Conservation (phyloP, 148 eudicot genomes). For the Polygonum maritimum region DNA sequence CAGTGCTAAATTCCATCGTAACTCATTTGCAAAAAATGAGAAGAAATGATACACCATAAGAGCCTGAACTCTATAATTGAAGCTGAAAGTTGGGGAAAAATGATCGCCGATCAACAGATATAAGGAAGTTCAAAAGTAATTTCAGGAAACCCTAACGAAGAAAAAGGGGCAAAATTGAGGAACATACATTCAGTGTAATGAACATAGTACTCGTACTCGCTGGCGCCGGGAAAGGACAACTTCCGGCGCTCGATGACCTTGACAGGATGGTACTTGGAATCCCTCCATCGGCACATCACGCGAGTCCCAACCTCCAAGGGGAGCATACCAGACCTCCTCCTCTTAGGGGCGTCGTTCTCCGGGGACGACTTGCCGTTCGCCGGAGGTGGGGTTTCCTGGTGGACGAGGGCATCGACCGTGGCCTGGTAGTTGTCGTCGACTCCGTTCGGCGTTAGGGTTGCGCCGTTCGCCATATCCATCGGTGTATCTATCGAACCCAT, state of each 20-base stretch:
- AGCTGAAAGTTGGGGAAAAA: neutral
- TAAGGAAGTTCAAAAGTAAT: neutral
- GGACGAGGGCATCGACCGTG: slow-evolving; percentile 16
- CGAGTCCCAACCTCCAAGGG: slow-evolving; percentile 83
- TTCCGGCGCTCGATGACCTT: slow-evolving; percentile 87
- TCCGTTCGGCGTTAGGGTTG: slow-evolving; percentile 21
- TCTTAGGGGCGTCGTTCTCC: slow-evolving; percentile 28
- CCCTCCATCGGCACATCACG: slow-evolving; percentile 85
- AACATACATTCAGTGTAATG: slow-evolving; percentile 85
- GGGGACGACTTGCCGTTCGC: slow-evolving; percentile 1
- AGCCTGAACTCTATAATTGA: neutral
- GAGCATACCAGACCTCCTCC: slow-evolving; percentile 29
- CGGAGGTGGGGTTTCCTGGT: slow-evolving; percentile 17
- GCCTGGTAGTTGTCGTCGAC: slow-evolving; percentile 22
- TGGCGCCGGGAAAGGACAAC: slow-evolving; percentile 27
- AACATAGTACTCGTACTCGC: slow-evolving; percentile 87
- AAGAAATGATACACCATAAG: neutral
- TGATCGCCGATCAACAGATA: neutral
- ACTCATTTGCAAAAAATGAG: neutral
- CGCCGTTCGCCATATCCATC: slow-evolving; percentile 32
- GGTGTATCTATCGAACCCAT: slow-evolving; percentile 75
- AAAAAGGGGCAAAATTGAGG: neutral
- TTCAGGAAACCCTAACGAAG: slow-evolving; percentile 6
- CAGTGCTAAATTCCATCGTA: neutral
- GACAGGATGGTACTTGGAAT: slow-evolving; percentile 69